Evolutionary conservation across 1,284 basidiomycete species (phyloP), one percentile per base, ranked within the genome.

Genomic region (Vanrija sp.): DNA sequence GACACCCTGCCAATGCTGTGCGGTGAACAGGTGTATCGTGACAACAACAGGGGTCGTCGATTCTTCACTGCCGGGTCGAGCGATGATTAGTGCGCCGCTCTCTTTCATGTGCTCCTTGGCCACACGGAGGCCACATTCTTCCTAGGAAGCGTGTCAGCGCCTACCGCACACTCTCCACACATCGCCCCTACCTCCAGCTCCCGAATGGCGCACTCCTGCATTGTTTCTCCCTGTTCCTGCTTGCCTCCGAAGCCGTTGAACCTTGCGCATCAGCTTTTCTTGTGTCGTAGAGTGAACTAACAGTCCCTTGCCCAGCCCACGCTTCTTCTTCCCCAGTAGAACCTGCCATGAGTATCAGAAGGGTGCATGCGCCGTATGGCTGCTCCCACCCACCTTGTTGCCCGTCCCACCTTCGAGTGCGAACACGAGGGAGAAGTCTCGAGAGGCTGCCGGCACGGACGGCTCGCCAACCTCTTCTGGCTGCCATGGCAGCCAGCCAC

Each of bases 221-320:
- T 73, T 0, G 82, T 80, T 72, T 89, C 87, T 3, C 80, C 81
- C 1, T 78, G 71, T 58, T 88, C 85, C 2, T 85, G 82, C 70
- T 88, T 89, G 3, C 87, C 87, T 6, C 86, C 87, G 61, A 87
- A 89, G 2, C 86, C 86, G 61, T 87, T 87, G 61, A 81, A 85
- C 59, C 85, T 87, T 60, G 34, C 19, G 40, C 14, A 40, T 42
- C 23, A 52, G 45, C 5, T 38, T 43, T 12, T 21, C 48, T 18
- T 9, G 0, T 23, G 0, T 49, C 12, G 16, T 18, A 16, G 12
- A 10, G 18, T 3, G 3, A 15, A 57, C 83, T 57, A 61, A 86
- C 86, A 83, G 76, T 55, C 80, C 78, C 39, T 77, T 71, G 3
- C 86, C 87, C 64, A 87, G 83, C 1, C 86, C 87, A 38, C 87